phyloP scores from a whole-genome alignment of 352 stramenopile species.

The Pythium vanterpoolii region DNA sequence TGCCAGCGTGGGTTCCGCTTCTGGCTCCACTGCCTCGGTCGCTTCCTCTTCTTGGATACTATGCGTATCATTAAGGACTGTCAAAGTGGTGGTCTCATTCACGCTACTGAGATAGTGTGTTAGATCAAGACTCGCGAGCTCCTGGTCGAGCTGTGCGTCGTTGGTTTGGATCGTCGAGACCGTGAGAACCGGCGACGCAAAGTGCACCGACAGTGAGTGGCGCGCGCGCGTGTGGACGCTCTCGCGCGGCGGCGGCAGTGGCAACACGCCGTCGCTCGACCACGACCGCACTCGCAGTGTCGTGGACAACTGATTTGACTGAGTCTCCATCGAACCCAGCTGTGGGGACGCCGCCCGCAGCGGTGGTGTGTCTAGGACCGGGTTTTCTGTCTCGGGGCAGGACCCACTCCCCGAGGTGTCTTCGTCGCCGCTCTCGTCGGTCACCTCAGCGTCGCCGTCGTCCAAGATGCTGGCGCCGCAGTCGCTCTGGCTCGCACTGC shows the following conservation, averaged over 20 bases:
- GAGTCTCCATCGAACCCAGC: not conserved
- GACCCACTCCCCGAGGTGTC: conserved; percentile 12
- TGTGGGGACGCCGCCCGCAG: not conserved
- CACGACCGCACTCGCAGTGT: conserved; percentile 15
- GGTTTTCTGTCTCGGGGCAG: conserved; percentile 14
- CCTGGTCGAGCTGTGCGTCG: not conserved
- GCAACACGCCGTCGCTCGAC: conserved; percentile 17
- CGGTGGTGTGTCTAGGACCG: conserved; percentile 6
- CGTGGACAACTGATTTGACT: not conserved
- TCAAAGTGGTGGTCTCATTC: not conserved
- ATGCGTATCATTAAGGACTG: not conserved
- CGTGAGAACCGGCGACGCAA: conserved; percentile 19
- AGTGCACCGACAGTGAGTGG: conserved; percentile 24
- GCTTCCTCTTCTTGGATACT: not conserved
- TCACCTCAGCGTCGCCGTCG: not conserved
- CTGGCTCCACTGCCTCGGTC: not conserved
- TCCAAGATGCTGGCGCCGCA: conserved; percentile 15
- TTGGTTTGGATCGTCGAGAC: conserved; percentile 5
- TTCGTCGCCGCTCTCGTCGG: not conserved
- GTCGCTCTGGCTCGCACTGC: conserved; percentile 26
- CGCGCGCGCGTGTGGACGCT: conserved; percentile 10
- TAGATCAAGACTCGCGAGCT: conserved; percentile 15
- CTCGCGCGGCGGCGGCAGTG: conserved; percentile 1
- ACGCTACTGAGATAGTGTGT: conserved; percentile 12
- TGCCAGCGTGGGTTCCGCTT: not conserved